Conservation (phyloP, 1,284 basidiomycete genomes). For the Meira nashicola region DNA sequence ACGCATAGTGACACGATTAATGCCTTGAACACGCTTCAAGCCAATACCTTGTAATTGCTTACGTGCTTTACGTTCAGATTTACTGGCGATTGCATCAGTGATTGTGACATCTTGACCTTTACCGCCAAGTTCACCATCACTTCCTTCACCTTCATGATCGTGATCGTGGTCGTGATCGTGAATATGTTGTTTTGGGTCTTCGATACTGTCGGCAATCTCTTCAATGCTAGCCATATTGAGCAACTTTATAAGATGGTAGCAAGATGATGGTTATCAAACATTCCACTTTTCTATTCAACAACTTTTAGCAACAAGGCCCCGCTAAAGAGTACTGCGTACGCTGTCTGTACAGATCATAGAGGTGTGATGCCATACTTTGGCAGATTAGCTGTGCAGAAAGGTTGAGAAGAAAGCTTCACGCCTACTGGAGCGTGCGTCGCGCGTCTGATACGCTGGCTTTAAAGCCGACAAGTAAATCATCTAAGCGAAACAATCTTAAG, state of each 20-base stretch:
- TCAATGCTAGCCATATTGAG: conserved; percentile 64
- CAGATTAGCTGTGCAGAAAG: neutral
- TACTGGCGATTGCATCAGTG: conserved; percentile 81
- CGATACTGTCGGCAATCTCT: conserved; percentile 64
- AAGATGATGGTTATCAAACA: neutral
- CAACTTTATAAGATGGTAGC: neutral
- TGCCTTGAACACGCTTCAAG: conserved; percentile 76
- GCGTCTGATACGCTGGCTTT: too few relatives aligned
- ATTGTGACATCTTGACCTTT: conserved; percentile 65
- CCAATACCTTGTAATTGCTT: conserved; percentile 51
- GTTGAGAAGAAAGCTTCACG: neutral
- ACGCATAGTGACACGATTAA: conserved; percentile 90
- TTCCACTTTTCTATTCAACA: too few relatives aligned
- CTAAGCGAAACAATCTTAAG: too few relatives aligned
- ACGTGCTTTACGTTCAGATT: conserved; percentile 51
- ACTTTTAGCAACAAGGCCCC: too few relatives aligned
- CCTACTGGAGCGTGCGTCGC: too few relatives aligned
- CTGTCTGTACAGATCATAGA: neutral
- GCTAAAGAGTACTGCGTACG: neutral
- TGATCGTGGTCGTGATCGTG: neutral
- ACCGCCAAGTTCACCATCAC: conserved; percentile 61
- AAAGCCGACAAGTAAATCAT: too few relatives aligned
- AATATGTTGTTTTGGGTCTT: conserved; percentile 51
- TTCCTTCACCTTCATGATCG: conserved; percentile 57
- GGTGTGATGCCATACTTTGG: neutral